phyloP scores from a whole-genome alignment of 768 basidiomycete genomes.

The Brasilioporus rufonigricans region DNA sequence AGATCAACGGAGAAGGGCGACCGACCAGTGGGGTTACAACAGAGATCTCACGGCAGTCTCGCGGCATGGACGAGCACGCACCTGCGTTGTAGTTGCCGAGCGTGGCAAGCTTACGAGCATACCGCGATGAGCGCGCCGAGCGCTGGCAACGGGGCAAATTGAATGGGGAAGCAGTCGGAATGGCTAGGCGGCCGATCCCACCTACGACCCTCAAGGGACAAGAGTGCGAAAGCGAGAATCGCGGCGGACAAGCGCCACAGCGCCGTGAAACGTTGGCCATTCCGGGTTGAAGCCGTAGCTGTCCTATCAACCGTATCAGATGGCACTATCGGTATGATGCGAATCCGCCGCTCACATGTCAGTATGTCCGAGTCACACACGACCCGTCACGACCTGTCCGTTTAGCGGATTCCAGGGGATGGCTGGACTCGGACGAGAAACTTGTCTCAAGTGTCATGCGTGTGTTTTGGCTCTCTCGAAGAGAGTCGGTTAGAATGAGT shows the following conservation, averaged over 20 bases:
- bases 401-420: not conserved
- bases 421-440: not conserved
- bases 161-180: slow-evolving; percentile 4
- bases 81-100: slow-evolving; percentile 1
- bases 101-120: slow-evolving; percentile 9
- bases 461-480: not conserved
- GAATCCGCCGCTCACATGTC: slow-evolving; percentile 11
- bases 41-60: slow-evolving; percentile 1
- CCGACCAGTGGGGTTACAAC: slow-evolving; percentile 1
- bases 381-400: not conserved
- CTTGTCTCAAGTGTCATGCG: slow-evolving; percentile 1
- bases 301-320: slow-evolving; percentile 31
- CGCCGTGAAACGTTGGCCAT: slow-evolving; percentile 23
- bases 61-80: not conserved
- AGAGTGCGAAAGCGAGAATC: not conserved
- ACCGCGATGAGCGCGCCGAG: slow-evolving; percentile 11
- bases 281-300: slow-evolving; percentile 2
- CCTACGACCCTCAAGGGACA: not conserved
- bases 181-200: not conserved
- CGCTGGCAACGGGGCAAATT: slow-evolving; percentile 7
- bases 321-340: slow-evolving; percentile 18
- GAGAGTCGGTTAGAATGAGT: not conserved
- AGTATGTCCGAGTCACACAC: slow-evolving; percentile 2
- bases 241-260: slow-evolving; percentile 18
- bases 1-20: slow-evolving; percentile 17